phyloP scores from a whole-genome alignment of 108 stramenopile species.

The Cafeteria roenbergensis region DNA sequence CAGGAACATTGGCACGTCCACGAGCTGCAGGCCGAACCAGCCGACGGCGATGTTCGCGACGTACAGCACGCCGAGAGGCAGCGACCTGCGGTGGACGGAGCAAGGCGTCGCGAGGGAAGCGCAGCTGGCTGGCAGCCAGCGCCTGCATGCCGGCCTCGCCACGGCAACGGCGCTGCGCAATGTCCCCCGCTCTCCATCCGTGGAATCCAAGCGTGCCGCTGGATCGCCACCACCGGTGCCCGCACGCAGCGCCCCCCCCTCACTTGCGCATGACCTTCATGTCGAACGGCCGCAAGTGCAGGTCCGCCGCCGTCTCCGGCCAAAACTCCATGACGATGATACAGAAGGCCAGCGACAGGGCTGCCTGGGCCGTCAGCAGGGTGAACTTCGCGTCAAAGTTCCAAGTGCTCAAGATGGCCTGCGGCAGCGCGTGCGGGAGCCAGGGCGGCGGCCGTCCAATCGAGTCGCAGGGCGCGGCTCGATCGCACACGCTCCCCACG shows the following conservation, averaged over 20 bases:
- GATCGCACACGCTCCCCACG: neutral
- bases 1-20: constrained; percentile 6
- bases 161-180: no score
- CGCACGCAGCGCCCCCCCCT: no score
- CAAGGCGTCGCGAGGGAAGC: no score
- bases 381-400: neutral
- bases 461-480: no score
- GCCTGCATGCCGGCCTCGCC: no score
- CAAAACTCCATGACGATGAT: neutral
- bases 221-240: no score
- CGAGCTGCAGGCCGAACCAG: neutral
- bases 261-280: no score
- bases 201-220: no score
- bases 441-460: no score
- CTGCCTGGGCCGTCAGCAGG: neutral
- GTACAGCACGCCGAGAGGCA: neutral
- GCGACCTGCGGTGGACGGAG: neutral
- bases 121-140: no score
- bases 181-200: no score
- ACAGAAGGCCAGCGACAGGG: neutral
- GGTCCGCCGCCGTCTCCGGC: neutral
- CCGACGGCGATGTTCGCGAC: constrained; percentile 7
- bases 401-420: neutral
- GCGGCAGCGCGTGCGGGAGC: neutral
- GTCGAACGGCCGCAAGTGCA: no score